Conservation (phyloP, 192 early-diverging fungal species). For the Coemansia sp. region DNA sequence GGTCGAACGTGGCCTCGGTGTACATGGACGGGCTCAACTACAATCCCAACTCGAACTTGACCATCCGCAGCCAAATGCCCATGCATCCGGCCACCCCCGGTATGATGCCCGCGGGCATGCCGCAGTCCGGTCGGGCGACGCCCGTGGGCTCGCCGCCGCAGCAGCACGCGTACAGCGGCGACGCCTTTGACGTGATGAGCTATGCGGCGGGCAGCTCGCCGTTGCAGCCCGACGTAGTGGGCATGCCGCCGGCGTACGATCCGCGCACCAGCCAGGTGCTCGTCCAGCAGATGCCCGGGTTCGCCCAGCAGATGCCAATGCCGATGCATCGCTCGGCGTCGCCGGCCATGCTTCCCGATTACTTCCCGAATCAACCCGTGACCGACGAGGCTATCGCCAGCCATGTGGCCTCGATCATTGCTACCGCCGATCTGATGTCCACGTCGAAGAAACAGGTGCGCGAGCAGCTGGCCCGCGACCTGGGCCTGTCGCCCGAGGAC, state of each 20-base stretch:
- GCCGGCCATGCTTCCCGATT: conserved; percentile 34
- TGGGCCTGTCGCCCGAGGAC: conserved; percentile 30
- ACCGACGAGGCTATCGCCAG: conserved; percentile 66
- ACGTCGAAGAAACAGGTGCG: conserved; percentile 96
- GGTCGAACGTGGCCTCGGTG: conserved; percentile 35
- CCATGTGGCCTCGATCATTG: conserved; percentile 74
- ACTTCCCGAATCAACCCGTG: conserved; percentile 33
- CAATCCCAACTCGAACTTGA: conserved; percentile 35
- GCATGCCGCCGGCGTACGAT: conserved; percentile 42
- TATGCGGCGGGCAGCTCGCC: conserved; percentile 28
- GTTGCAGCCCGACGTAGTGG: conserved; percentile 18
- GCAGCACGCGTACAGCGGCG: conserved; percentile 31
- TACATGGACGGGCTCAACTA: conserved; percentile 47
- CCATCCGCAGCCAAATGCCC: conserved; percentile 18
- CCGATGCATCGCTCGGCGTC: conserved; percentile 21
- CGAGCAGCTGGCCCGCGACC: conserved; percentile 52
- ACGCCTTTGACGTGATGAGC: conserved; percentile 39
- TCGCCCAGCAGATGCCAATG: conserved; percentile 2
- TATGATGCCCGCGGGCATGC: conserved; percentile 7
- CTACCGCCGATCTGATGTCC: conserved; percentile 86
- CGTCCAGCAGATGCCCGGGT: conserved; percentile 7
- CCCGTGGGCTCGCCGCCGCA: conserved; percentile 23
- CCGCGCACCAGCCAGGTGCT: conserved; percentile 41
- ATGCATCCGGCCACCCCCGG: too few species aligned
- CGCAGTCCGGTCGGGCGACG: conserved; percentile 22